Conservation (phyloP, 805 yeast species). For the Metschnikowia kunwiensis region DNA sequence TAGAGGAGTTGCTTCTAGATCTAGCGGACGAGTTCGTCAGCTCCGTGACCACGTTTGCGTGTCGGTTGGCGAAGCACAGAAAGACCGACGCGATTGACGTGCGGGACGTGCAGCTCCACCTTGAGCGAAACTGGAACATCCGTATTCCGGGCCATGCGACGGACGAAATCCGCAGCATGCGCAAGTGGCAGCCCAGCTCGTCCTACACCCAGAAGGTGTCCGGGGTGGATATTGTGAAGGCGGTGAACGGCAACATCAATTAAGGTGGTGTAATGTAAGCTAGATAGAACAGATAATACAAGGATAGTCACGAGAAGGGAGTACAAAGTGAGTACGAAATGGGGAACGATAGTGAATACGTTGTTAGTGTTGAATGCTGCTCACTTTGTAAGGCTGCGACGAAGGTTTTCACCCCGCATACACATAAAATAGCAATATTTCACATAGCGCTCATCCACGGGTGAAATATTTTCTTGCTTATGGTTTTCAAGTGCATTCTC, state of each 20-base stretch:
- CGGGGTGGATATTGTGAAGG: constrained; percentile 63
- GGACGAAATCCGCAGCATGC: constrained; percentile 79
- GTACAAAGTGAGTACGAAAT: no score
- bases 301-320: no score
- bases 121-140: constrained; percentile 93
- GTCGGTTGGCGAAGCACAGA: constrained; percentile 92
- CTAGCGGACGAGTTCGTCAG: constrained; percentile 94
- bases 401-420: no score
- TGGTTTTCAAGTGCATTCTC: no score
- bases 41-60: constrained; percentile 88
- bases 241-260: constrained; percentile 50
- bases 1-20: constrained; percentile 85
- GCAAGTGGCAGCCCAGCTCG: constrained; percentile 66
- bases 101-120: constrained; percentile 84
- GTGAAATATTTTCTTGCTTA: no score
- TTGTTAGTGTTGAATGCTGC: no score
- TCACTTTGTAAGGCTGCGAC: not conserved
- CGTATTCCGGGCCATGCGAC: constrained; percentile 90
- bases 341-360: no score
- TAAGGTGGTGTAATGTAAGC: no score
- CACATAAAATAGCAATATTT: no score
- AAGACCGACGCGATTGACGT: constrained; percentile 84
- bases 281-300: no score
- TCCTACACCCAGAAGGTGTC: constrained; percentile 64
- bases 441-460: no score